Base-by-base conservation (phyloP, 345 rosid species). In the Citrus cavaleriei region DNA sequence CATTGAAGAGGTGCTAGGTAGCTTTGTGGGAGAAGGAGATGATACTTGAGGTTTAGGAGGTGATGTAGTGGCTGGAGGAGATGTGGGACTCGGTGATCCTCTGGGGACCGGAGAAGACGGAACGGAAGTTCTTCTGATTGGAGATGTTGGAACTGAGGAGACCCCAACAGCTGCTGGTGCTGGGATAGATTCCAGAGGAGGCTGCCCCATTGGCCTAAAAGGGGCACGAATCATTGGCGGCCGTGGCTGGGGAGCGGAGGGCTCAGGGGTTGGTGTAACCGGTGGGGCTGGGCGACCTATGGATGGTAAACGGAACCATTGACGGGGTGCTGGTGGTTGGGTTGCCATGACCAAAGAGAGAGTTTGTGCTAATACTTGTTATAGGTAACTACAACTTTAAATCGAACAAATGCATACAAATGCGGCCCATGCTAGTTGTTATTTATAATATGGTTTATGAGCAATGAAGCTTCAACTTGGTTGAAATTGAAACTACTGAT, bases 221-320 rank as follows among this genome's bases (percentile, higher is more conserved):
- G 89, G 1, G 35, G 88, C 83, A 49, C 81, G 82, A 38, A 68
- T 14, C 4, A 80, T 10, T 42, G 70, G 18, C 2, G 89, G 82
- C 38, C 86, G 83, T 14, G 87, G 77, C n/a, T 82, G 83, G 21
- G 85, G 63, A 69, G 91, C 79, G 16, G 85, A 54, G 7, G 89
- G 74, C 30, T 73, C 82, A 4, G 88, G 86, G 9, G 83, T 32
- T 38, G 87, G 83, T 21, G 81, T 42, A 54, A 79, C 63, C 3
- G 85, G 72, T 16, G 74, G 51, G 3, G 49, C 73, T 4, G 88
- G 86, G 34, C 91, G 88, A 34, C 80, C 76, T 22, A 89, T 51
- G 58, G 92, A 86, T 32, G 86, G 64, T 70, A 87, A 82, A 72
- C 93, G 93, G 46, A 83, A 83, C 93, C 93, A 90, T 18, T 86